These are phyloP conservation scores for Pholiota microspora DNA, from an alignment of 768 basidiomycete genomes.

Conservation along the genomic window DNA sequence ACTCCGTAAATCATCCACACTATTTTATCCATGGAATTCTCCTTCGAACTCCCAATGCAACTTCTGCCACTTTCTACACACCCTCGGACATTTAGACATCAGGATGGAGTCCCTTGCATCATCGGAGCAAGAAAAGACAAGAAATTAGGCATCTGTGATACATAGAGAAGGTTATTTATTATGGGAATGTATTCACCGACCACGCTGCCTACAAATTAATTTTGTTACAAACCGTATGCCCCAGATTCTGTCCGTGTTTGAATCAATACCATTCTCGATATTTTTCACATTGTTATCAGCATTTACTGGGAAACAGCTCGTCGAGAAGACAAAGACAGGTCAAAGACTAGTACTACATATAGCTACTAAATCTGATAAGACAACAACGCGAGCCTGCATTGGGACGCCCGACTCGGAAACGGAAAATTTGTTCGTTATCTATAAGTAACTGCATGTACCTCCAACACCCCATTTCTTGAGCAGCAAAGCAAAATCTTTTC, in stretches of 20 bases:
- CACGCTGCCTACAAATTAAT: constrained; percentile 6
- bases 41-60: neutral
- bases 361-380: constrained; percentile 14
- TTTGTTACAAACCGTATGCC: constrained; percentile 3
- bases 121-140: neutral
- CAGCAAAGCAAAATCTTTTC: neutral
- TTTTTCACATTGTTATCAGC: constrained; percentile 14
- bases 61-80: neutral
- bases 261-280: neutral
- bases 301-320: constrained; percentile 12
- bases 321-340: constrained; percentile 1
- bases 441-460: neutral
- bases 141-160: neutral
- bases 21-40: neutral
- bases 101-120: neutral
- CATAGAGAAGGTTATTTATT: neutral
- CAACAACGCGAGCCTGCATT: constrained; percentile 19
- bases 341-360: constrained; percentile 17
- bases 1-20: neutral
- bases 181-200: constrained; percentile 6
- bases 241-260: constrained; percentile 3
- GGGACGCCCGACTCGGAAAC: constrained; percentile 17
- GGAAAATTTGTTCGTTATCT: constrained; percentile 8
- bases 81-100: neutral
- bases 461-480: neutral